phyloP scores from a whole-genome alignment of 208 protist species.

The Balamuthia mandrillaris region DNA sequence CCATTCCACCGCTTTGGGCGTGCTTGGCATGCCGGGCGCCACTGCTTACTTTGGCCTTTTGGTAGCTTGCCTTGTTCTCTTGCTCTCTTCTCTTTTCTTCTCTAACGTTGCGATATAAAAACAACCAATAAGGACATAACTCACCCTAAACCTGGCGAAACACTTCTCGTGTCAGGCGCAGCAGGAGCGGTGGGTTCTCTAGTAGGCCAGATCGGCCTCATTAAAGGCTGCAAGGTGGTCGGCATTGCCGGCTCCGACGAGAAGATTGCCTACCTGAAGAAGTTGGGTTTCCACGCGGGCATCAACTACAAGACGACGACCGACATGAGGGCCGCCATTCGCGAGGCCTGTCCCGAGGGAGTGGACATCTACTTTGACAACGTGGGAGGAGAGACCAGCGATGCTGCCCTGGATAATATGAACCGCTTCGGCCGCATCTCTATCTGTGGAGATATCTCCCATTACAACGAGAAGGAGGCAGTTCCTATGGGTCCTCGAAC shows the following conservation, averaged over 20 bases:
- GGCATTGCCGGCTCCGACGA: slow-evolving; percentile 53
- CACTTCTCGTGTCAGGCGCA: slow-evolving; percentile 55
- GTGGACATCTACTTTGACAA: slow-evolving; percentile 73
- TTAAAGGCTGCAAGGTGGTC: slow-evolving; percentile 41
- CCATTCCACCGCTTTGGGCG: not conserved
- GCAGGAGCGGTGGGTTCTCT: slow-evolving; percentile 52
- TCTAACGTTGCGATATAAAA: no score
- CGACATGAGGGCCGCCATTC: slow-evolving; percentile 14
- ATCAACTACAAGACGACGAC: slow-evolving; percentile 58
- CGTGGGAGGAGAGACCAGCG: slow-evolving; percentile 55
- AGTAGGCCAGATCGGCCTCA: slow-evolving; percentile 47
- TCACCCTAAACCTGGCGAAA: slow-evolving; percentile 64
- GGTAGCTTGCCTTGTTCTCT: no score
- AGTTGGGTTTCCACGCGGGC: slow-evolving; percentile 55
- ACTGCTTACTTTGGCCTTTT: slow-evolving; percentile 17
- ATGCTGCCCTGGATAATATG: slow-evolving; percentile 9
- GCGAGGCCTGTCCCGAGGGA: slow-evolving; percentile 51
- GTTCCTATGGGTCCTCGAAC: no score
- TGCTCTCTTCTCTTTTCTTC: no score
- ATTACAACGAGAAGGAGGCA: no score
- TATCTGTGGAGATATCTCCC: slow-evolving; percentile 54
- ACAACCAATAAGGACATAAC: no score
- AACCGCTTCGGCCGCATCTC: slow-evolving; percentile 7
- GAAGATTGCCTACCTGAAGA: slow-evolving; percentile 9
- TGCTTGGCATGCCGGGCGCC: slow-evolving; percentile 19